Percentiles rank a stretch among this genome's conserved stretches.
Conservation (phyloP, 2,329 filamentous ascomycete genomes). For the Fusarium albidum region DNA sequence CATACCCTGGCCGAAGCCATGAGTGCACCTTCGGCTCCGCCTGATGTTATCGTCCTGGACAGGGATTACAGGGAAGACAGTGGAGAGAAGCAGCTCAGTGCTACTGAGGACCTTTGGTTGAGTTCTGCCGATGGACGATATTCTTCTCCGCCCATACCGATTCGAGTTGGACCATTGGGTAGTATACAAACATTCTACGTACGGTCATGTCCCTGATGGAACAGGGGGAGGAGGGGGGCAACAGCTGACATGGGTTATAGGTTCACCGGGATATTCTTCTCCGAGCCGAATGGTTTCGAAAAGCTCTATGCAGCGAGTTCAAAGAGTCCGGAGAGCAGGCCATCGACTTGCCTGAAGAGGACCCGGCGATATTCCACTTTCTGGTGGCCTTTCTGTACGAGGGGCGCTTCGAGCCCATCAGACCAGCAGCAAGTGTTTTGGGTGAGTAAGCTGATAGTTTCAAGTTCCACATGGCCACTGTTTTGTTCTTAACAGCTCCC, state of each 20-base stretch:
- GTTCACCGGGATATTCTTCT: conserved; percentile 57
- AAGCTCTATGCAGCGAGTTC: conserved; percentile 57
- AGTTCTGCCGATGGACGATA: conserved; percentile 59
- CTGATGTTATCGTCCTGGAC: conserved; percentile 36
- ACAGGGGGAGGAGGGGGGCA: neutral
- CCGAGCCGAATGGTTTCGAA: conserved; percentile 58
- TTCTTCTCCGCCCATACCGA: conserved; percentile 53
- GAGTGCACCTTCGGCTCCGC: conserved; percentile 25
- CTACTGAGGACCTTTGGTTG: conserved; percentile 57
- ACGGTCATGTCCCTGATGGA: neutral
- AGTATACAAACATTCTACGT: conserved; percentile 53
- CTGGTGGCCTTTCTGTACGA: conserved; percentile 61
- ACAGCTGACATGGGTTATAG: conserved; percentile 36
- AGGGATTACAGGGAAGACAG: conserved; percentile 28
- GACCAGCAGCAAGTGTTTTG: conserved; percentile 51
- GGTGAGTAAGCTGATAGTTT: conserved; percentile 37
- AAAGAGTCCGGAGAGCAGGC: conserved; percentile 55
- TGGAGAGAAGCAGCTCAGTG: conserved; percentile 32
- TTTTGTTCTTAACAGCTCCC: conserved; percentile 18
- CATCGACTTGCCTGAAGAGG: conserved; percentile 59
- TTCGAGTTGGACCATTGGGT: conserved; percentile 52
- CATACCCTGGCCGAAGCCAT: conserved; percentile 34
- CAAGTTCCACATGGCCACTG: neutral
- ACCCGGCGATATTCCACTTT: conserved; percentile 60
- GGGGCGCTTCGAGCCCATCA: conserved; percentile 55